Evolutionary conservation across 73 alveolate genomes (phyloP), one percentile per base, ranked within the genome.

Genomic region (Tetrahymena thermophila): DNA sequence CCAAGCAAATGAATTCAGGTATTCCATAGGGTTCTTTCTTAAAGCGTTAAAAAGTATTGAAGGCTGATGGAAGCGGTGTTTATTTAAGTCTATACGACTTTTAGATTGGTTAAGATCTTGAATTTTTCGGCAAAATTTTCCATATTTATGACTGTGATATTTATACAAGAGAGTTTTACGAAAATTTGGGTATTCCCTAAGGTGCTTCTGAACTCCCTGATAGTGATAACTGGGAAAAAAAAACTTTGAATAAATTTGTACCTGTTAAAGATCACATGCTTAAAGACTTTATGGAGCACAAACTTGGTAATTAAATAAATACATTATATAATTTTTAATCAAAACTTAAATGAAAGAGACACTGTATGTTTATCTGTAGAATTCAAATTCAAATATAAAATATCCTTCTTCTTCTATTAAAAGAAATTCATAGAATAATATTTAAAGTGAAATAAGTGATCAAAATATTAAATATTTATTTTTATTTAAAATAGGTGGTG

Each of bases 1-100:
- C 98, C 34, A 97, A 97, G 93, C 97, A 97, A 94, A 97, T 84
- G 35, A 98, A 98, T 95, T 94, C 99, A 40, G 99, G 99, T 21
- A 96, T 98, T 19, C 99, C 99, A 3, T 97, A 98, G 84, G 99
- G 99, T 35, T 96, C 98, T 19, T 98, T 98, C 94, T 93, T 98
- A 84, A 97, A 97, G 95, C 96, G 99, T 94, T 98, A 98, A 94
- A 95, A 94, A 96, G 99, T 98, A 4, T 89, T 96, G 44, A 98
- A 98, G 96, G 96, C 96, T 34, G 98, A 98, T 93, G 97, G 97
- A n/a, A 58, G 97, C 7, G 97, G 96, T 37, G 85, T 94, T 50
- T 97, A 97, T 43, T 95, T 97, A 34, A 71, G 56, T 10, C 98
- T 98, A 21, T 95, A 94, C 43, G 99, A 98, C 93, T 96, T 98